These are phyloP conservation scores for Cordyceps militaris DNA, from an alignment of 2,329 filamentous ascomycete genomes.

Conservation along the genomic window DNA sequence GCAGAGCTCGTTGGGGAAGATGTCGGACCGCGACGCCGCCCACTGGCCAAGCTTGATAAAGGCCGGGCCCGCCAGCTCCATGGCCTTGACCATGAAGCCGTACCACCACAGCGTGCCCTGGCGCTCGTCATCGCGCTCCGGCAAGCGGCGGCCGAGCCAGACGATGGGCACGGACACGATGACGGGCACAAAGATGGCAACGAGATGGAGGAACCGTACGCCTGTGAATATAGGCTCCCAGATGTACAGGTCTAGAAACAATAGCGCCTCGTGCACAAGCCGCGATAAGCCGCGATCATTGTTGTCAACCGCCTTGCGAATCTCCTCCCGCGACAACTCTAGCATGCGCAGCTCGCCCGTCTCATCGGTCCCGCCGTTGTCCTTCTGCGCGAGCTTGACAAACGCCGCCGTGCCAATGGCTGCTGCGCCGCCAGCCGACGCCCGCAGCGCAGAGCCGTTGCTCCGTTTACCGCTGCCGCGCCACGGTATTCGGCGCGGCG, in stretches of 20 bases:
- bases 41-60: conserved; percentile 99
- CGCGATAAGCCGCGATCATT: conserved; percentile 53
- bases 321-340: conserved; percentile 69
- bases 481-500: conserved; percentile 23
- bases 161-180: conserved; percentile 71
- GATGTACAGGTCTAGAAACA: conserved; percentile 66
- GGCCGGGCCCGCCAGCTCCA: conserved; percentile 89
- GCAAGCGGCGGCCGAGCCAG: conserved; percentile 64
- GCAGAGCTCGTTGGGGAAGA: conserved; percentile 91
- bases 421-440: conserved; percentile 32
- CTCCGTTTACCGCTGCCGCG: conserved; percentile 11
- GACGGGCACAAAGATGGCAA: conserved; percentile 86
- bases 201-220: conserved; percentile 78
- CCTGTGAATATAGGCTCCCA: conserved; percentile 84
- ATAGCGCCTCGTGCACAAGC: conserved; percentile 50
- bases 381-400: conserved; percentile 49
- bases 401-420: conserved; percentile 50
- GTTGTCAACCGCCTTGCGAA: conserved; percentile 60
- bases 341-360: conserved; percentile 86
- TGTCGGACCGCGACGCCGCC: conserved; percentile 92
- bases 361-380: conserved; percentile 42
- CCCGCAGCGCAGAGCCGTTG: conserved; percentile 28
- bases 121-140: conserved; percentile 64
- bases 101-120: conserved; percentile 93
- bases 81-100: conserved; percentile 71